Base-by-base conservation (phyloP, 768 basidiomycete genomes). In the Naganishia vaughanmartiniae region DNA sequence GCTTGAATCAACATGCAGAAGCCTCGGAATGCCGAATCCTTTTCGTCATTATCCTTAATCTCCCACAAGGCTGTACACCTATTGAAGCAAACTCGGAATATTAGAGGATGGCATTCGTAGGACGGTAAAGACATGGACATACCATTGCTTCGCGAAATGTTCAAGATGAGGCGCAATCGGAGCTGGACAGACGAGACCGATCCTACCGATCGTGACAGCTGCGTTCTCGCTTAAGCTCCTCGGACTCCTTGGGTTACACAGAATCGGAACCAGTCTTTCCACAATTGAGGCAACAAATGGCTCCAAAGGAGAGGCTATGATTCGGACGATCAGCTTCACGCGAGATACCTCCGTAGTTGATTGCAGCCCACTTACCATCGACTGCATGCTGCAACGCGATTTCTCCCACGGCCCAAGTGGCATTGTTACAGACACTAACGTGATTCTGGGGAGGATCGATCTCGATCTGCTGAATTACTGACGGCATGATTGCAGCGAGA, bases 351-450 rank as follows among this genome's bases (percentile, higher is more conserved):
- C 28, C 11, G 53, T 4, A 65, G 36, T 24, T 21, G 36, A 48
- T 33, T 5, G 53, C 31, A 31, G 33, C 26, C n/a, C 39, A 54
- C 54, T 65, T 70, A 34, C 73, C 66, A 65, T 79, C 74, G 30
- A 65, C 67, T n/a, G 73, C 72, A 78, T 91, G 93, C 56, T 93
- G 91, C 72, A 99, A 83, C 10, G 96, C 92, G 36, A 99, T 92
- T 82, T 99, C 96, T 54, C 96, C 96, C 33, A 96, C 93, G n/a
- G 93, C 93, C 96, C 96, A 99, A 0, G 95, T 95, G 12, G 96
- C 96, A 78, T 99, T 99, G 82, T 99, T 99, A 80, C 92, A 94
- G 6, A 95, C 96, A 74, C 92, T 94, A 73, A 98, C 88, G 77
- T 93, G 93, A 81, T 97, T 94, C 36, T 90, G 85, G 76, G 92